Evolutionary conservation across 371 early-diverging fungal species (phyloP).

Genomic region (Mortierella sp.): DNA sequence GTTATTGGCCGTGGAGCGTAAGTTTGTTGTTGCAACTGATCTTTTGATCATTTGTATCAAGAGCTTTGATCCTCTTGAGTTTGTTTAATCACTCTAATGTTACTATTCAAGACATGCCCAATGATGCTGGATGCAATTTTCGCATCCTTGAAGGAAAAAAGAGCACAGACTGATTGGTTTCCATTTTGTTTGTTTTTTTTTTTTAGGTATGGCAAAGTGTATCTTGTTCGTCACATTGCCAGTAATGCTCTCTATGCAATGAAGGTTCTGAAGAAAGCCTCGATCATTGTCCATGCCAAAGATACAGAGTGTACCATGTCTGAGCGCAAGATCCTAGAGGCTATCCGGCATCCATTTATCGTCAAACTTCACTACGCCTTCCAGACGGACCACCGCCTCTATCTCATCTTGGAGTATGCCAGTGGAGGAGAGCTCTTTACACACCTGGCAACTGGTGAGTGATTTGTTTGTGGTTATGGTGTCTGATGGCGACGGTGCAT

Average conservation of each 20-base stretch:
- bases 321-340: conserved; percentile 83
- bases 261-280: conserved; percentile 94
- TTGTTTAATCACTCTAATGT: background rate
- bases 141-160: background rate
- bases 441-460: conserved; percentile 81
- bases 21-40: conserved; percentile 21
- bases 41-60: background rate
- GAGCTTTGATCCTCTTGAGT: background rate
- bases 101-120: background rate
- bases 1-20: conserved; percentile 96
- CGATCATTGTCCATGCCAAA: conserved; percentile 79
- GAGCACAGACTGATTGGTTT: conserved; percentile 11
- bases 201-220: conserved; percentile 83
- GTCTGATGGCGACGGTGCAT: background rate
- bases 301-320: conserved; percentile 79
- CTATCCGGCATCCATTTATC: conserved; percentile 92
- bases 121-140: background rate
- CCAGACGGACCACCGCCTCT: conserved; percentile 88
- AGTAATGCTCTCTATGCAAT: conserved; percentile 84
- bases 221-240: conserved; percentile 78
- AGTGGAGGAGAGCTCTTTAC: conserved; percentile 99
- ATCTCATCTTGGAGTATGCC: conserved; percentile 97
- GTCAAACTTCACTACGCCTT: conserved; percentile 97
- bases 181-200: conserved; percentile 5
- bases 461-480: background rate